Evolutionary conservation across 805 yeast species (phyloP), one percentile per base, ranked within the genome.

Genomic region (Candida vaughaniae): DNA sequence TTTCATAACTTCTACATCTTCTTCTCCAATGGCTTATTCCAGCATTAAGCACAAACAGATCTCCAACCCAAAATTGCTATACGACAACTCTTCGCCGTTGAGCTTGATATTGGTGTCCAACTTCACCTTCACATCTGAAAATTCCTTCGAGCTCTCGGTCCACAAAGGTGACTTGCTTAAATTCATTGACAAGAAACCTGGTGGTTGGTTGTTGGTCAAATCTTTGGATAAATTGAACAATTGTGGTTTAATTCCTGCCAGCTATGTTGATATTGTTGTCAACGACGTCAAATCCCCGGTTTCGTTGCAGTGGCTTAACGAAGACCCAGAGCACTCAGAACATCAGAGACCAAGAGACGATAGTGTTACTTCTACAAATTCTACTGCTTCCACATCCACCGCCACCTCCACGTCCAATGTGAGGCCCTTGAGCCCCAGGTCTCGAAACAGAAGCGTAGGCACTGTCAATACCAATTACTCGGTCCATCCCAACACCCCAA

Each of bases 191-290:
- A 55, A 71, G 27, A 65, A 62, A 28, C 71, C 71, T 1, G 69
- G 71, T 46, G 83, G 81, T 1, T 76, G 81, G 80, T 53, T 77
- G 2, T 52, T 75, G 29, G 83, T 75, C 6, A 76, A 77, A 51
- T 71, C 75, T n/a, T 66, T 78, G 22, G 75, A 73, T 28, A 62
- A 68, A 40, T 39, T 74, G 20, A 53, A 62, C 4, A 54, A 51
- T 3, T 70, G 75, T 1, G 82, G 82, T 1, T 55, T 77, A 38
- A 66, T 78, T 2, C 82, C 82, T 1, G 71, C 76, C 2, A 59
- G 66, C 23, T 72, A 71, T 47, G 73, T 68, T 16, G 71, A 64
- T 33, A 70, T 71, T 17, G 75, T 72, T n/a, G 60, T 64, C 19
- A 66, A 66, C 38, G 71, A 66, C 47, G 46, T 56, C 16, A 42